These are phyloP conservation scores for Eragrostis curvula DNA, from an alignment of 176 grass and related monocot species.

Conservation along the genomic window DNA sequence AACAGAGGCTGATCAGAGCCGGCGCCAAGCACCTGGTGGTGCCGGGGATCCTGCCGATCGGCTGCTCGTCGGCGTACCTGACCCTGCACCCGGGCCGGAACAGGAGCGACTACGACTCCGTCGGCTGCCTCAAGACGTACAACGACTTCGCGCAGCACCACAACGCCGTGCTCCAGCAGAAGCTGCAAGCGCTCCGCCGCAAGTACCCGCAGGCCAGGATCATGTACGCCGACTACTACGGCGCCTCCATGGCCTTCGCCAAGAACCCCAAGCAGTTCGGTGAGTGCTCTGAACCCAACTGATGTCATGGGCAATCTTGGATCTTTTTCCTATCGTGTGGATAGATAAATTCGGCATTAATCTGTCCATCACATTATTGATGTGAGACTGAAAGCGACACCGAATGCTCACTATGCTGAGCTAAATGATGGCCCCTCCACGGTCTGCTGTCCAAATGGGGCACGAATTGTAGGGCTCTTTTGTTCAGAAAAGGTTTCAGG, in stretches of 20 bases:
- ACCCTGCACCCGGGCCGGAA: slow-evolving; percentile 57
- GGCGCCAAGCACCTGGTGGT: slow-evolving; percentile 85
- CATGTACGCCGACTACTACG: slow-evolving; percentile 89
- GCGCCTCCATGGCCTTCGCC: slow-evolving; percentile 76
- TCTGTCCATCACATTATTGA: slow-evolving; percentile 18
- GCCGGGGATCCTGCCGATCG: slow-evolving; percentile 82
- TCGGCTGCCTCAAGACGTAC: slow-evolving; percentile 71
- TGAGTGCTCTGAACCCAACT: slow-evolving; percentile 30
- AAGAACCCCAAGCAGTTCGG: slow-evolving; percentile 78
- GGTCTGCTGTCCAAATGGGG: slow-evolving; percentile 29
- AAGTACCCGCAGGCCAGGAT: slow-evolving; percentile 69
- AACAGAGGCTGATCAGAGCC: slow-evolving; percentile 71
- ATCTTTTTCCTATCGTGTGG: neutral
- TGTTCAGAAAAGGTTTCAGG: slow-evolving; percentile 20
- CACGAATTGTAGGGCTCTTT: slow-evolving; percentile 18
- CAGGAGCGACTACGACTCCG: slow-evolving; percentile 63
- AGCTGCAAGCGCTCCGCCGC: slow-evolving; percentile 52
- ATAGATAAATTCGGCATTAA: slow-evolving; percentile 8
- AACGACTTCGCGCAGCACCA: slow-evolving; percentile 83
- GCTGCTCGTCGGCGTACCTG: slow-evolving; percentile 88
- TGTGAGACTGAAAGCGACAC: slow-evolving; percentile 22
- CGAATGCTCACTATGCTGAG: neutral
- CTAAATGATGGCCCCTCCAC: slow-evolving; percentile 21
- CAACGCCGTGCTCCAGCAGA: slow-evolving; percentile 66
- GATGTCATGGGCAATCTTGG: neutral